Evolutionary conservation across 2,329 filamentous ascomycete species (phyloP), one percentile per base, ranked within the genome.

Genomic region (Parascedosporium putredinis): DNA sequence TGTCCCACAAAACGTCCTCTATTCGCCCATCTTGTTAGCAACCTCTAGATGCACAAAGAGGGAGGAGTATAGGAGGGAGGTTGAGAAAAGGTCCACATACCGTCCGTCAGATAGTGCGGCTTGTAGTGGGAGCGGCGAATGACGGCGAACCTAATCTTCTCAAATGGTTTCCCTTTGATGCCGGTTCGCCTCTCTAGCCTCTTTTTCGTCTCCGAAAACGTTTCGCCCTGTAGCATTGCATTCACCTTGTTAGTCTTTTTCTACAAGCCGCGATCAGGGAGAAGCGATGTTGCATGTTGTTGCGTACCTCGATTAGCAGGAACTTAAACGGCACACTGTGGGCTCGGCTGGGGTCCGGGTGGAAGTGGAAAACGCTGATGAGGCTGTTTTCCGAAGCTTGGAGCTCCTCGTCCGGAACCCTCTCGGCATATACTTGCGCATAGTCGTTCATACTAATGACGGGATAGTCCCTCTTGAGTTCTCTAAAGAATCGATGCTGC

Each of bases 61-160:
- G n/a, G n/a, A n/a, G n/a, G n/a, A n/a, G n/a, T n/a, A n/a, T n/a
- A n/a, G n/a, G n/a, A n/a, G n/a, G n/a, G n/a, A n/a, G n/a, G n/a
- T n/a, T n/a, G n/a, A n/a, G n/a, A n/a, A n/a, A n/a, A n/a, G n/a
- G n/a, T n/a, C n/a, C n/a, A n/a, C 83, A 74, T 71, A 95, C 91
- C 89, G 69, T 97, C 93, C 57, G 84, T 81, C 44, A 98, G 72
- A 68, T 94, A 94, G 52, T 81, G 77, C 23, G 89, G 85, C 61
- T 85, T 88, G 34, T 87, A 94, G 38, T 73, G 72, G 47, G 80
- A 75, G 63, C 86, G 75, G 64, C 82, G 74, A 47, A 96, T 78
- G 27, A 95, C 68, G 5, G 89, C 86, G 71, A 98, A 96, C 67
- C 94, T 96, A 67, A 98, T 93, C 74, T 97, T 97, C 67, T 98